These are phyloP conservation scores for Macrolepiota dolichaula DNA, from an alignment of 768 basidiomycete genomes.

Conservation along the genomic window DNA sequence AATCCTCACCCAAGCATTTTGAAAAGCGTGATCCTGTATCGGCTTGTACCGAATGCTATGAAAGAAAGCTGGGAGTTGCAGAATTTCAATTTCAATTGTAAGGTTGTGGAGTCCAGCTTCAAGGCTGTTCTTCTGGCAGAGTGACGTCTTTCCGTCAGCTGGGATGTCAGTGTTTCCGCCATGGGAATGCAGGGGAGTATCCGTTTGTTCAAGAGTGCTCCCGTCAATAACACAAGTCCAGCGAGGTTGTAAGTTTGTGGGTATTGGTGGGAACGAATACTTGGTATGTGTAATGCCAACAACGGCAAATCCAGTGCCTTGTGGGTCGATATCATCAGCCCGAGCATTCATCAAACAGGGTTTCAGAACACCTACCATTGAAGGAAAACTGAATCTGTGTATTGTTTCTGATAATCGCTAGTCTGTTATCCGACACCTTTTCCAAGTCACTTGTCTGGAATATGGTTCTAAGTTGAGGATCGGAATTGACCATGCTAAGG, in stretches of 20 bases:
- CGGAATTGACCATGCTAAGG: not conserved
- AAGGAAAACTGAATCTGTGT: not conserved
- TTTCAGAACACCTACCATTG: not conserved
- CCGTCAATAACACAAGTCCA: not conserved
- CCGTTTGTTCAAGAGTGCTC: too few species aligned
- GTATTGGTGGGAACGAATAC: not conserved
- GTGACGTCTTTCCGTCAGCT: not conserved
- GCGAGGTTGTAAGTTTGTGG: not conserved
- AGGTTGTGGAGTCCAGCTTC: not conserved
- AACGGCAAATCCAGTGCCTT: conserved; percentile 7
- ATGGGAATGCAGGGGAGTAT: not conserved
- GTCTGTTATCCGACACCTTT: not conserved
- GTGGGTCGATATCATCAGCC: not conserved
- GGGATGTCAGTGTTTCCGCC: not conserved
- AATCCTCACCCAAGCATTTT: not conserved
- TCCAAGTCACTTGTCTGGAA: not conserved
- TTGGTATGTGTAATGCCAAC: not conserved
- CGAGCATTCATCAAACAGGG: not conserved
- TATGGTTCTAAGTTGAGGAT: not conserved
- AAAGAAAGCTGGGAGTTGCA: not conserved
- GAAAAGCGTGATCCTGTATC: not conserved
- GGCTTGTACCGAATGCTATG: conserved; percentile 7
- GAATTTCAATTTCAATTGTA: not conserved
- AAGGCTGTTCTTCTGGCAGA: not conserved
- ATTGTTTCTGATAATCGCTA: not conserved